Evolutionary conservation across 257 asterid genomes (phyloP).

Genomic region (Datura wrightii): DNA sequence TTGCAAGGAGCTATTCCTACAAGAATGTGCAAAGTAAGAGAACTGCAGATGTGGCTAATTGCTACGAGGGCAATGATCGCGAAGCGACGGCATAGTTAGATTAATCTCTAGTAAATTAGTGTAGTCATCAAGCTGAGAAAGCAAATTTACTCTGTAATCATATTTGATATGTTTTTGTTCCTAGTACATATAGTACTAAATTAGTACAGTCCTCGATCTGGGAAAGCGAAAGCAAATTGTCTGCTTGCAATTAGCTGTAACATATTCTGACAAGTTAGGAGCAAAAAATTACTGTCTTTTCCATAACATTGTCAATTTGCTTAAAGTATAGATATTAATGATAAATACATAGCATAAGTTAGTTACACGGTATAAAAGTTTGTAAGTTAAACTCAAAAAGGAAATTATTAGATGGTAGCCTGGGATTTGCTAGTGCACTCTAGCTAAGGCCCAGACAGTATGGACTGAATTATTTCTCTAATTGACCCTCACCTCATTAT

Average conservation of each 20-base stretch:
- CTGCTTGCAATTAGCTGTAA: background rate
- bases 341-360: too few species aligned
- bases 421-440: background rate
- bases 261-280: background rate
- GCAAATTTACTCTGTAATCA: constrained; percentile 15
- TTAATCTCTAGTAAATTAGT: background rate
- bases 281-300: too few species aligned
- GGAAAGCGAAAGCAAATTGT: background rate
- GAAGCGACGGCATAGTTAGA: constrained; percentile 41
- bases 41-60: constrained; percentile 56
- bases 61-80: constrained; percentile 40
- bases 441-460: background rate
- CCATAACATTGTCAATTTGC: too few species aligned
- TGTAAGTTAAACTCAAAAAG: too few species aligned
- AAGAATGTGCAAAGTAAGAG: constrained; percentile 62
- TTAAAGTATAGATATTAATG: too few species aligned
- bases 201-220: background rate
- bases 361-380: too few species aligned
- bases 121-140: background rate
- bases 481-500: background rate
- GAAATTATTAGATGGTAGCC: background rate
- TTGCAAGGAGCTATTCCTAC: constrained; percentile 65
- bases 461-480: background rate
- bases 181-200: background rate
- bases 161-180: background rate